Evolutionary conservation across 306 rosid species (phyloP), one percentile per base, ranked within the genome.

Genomic region (Castanospermum australe): DNA sequence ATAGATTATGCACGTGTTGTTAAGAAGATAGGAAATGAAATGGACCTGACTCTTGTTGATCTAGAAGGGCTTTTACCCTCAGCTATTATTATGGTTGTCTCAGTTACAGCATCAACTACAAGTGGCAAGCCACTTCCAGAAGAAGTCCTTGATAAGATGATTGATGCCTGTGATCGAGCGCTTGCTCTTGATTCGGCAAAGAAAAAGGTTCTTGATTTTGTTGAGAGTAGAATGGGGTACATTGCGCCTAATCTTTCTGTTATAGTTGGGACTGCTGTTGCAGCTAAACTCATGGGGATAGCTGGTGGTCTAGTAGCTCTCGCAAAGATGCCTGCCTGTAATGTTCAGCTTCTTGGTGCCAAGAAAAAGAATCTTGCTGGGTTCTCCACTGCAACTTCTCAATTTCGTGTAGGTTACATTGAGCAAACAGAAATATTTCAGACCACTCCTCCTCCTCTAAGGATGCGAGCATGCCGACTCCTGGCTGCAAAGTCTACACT

Each of bases 311-410:
- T 95, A 57, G 76, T 17, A 24, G 71, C 97, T 18, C 84, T 95
- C 70, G 91, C 99, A 21, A 95, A 91, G 89, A 93, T 95, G 99
- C 99, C 99, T 82, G 92, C 99, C 71, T 95, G 99, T 85, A 95
- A 95, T 85, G 99, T 95, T 78, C 99, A 95, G 89, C 98, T 93
- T 86, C 97, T 94, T 52, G 99, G 99, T 80, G 97, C 98, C 42
- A 92, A 93, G 92, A 95, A 80, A 80, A 92, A 93, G 75, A 95
- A 88, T 75, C 98, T 95, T 57, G 98, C 97, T 73, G 98, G 99
- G 47, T 95, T 95, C 87, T 95, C 97, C 36, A 90, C 94, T 20
- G 99, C 99, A 57, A 90, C 98, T 39, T 92, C 98, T 25, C 99
- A 95, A 64, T 95, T 86, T 84, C 99, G 97, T 42, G 83, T 95